Conservation (phyloP, 306 rosid species). For the Inga oerstediana region DNA sequence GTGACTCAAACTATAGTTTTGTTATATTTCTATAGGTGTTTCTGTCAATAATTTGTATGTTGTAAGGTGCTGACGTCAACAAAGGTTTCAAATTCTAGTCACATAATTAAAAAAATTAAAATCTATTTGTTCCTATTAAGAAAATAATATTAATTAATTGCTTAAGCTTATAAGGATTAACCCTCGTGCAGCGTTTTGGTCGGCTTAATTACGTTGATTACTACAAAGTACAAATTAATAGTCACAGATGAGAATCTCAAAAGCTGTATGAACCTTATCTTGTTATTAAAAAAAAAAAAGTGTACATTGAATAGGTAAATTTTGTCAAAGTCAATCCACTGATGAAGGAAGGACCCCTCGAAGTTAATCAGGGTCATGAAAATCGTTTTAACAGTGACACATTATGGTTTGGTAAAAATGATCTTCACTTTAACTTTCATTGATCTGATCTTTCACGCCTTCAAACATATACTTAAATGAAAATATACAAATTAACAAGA, state of each 20-base stretch:
- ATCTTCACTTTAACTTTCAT: neutral
- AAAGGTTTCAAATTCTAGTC: neutral
- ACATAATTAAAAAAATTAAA: neutral
- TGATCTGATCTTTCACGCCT: neutral
- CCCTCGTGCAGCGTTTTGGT: neutral
- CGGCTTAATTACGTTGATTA: neutral
- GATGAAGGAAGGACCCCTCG: neutral
- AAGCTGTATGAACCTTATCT: neutral
- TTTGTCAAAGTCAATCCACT: neutral
- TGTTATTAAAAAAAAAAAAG: too few species aligned
- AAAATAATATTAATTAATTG: neutral
- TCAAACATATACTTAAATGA: neutral
- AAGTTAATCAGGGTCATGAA: slow-evolving; percentile 10
- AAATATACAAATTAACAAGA: neutral
- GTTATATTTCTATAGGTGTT: too few species aligned
- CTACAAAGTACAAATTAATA: neutral
- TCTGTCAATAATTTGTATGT: too few species aligned
- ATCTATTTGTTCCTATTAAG: neutral
- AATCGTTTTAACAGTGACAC: slow-evolving; percentile 2
- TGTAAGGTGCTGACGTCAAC: too few species aligned
- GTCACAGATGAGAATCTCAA: neutral
- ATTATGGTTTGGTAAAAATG: neutral
- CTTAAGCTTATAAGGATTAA: neutral
- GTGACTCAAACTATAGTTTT: too few species aligned
- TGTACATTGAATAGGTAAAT: neutral